Percentiles rank a stretch among this genome's conserved stretches.
Evolutionary conservation across 2,329 filamentous ascomycete species (phyloP).

Genomic region (Thielaviopsis ethacetica): DNA sequence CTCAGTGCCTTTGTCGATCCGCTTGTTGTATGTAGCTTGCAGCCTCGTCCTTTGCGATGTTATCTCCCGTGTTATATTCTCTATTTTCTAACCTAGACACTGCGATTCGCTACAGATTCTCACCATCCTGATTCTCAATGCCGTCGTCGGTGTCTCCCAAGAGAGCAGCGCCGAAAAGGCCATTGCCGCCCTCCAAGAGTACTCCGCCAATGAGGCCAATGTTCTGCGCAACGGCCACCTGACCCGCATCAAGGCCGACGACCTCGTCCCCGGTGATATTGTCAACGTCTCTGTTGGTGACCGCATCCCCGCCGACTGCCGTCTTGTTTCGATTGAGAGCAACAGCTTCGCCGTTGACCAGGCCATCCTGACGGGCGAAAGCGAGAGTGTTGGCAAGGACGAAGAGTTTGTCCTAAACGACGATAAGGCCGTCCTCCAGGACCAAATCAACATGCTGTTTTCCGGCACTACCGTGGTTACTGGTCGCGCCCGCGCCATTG

Average conservation of each 20-base stretch:
- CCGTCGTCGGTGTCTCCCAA: constrained; percentile 93
- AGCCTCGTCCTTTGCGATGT: background rate
- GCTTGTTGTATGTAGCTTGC: constrained; percentile 53
- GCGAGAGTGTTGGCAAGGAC: constrained; percentile 89
- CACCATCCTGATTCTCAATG: constrained; percentile 91
- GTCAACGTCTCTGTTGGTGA: constrained; percentile 79
- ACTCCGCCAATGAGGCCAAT: constrained; percentile 95
- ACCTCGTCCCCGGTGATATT: constrained; percentile 87
- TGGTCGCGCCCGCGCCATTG: constrained; percentile 78
- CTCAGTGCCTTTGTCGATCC: constrained; percentile 98
- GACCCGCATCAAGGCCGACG: constrained; percentile 81
- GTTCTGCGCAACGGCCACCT: constrained; percentile 65
- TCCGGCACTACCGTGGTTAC: constrained; percentile 95
- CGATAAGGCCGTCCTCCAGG: constrained; percentile 79
- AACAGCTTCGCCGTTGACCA: constrained; percentile 97
- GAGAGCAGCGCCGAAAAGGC: constrained; percentile 98
- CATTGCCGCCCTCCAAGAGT: constrained; percentile 94
- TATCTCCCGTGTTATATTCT: background rate
- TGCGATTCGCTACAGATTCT: constrained; percentile 53
- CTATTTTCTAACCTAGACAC: background rate
- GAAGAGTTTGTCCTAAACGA: constrained; percentile 50
- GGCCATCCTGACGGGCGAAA: constrained; percentile 92
- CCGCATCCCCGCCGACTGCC: constrained; percentile 86
- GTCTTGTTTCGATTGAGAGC: constrained; percentile 77
- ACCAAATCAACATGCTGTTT: constrained; percentile 95